These are phyloP conservation scores for Scleromitrula shiraiana DNA, from an alignment of 2,329 filamentous ascomycete species.

Conservation along the genomic window DNA sequence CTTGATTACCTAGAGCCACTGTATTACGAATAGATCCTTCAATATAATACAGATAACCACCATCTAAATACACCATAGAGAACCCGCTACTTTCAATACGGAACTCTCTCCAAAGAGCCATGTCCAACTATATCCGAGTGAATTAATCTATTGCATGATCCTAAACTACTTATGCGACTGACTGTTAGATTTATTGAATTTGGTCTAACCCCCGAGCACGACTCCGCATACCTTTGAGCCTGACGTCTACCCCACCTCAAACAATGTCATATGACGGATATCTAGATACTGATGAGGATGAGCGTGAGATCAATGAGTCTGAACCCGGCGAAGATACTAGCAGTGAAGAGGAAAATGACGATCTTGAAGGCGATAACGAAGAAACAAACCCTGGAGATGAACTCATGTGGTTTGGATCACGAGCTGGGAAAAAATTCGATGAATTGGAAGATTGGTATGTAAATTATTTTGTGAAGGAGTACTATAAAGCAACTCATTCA, in stretches of 20 bases:
- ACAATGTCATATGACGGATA: neutral
- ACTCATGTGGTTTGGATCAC: neutral
- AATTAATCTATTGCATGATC: too few relatives aligned
- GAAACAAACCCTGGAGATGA: neutral
- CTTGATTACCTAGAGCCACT: too few relatives aligned
- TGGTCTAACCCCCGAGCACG: too few relatives aligned
- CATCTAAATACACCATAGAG: too few relatives aligned
- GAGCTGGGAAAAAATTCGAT: neutral
- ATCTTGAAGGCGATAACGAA: neutral
- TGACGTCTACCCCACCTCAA: too few relatives aligned
- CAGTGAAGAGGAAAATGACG: neutral
- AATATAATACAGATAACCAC: too few relatives aligned
- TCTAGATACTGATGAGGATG: neutral
- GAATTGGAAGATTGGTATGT: neutral
- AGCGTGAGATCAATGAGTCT: neutral
- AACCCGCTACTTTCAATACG: too few relatives aligned
- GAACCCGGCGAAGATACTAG: neutral
- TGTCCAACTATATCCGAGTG: too few relatives aligned
- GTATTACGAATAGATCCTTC: too few relatives aligned
- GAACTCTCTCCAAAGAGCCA: too few relatives aligned
- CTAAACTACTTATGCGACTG: too few relatives aligned
- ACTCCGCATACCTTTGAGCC: too few relatives aligned
- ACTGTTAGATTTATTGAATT: neutral
- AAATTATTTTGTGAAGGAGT: neutral
- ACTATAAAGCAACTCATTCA: neutral